Conservation (phyloP, 352 stramenopile species). For the Globisporangium acanthophoron region DNA sequence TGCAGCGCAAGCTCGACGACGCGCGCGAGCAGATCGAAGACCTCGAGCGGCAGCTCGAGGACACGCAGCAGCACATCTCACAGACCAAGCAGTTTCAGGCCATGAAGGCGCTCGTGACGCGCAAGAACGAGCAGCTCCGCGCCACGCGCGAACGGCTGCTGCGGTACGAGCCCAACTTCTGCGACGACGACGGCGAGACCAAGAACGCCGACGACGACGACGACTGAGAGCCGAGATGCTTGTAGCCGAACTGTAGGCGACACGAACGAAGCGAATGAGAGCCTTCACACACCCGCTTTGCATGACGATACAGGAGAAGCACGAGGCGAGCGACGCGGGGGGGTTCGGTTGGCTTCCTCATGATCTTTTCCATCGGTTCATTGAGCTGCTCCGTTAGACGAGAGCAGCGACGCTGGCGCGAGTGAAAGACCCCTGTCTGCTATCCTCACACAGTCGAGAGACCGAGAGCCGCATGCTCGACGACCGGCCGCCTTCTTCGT, state of each 20-base stretch:
- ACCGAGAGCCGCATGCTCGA: not conserved
- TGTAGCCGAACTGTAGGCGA: not conserved
- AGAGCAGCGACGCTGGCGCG: not conserved
- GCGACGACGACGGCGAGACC: conserved; percentile 34
- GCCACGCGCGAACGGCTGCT: conserved; percentile 59
- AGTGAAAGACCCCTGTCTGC: conserved; percentile 2
- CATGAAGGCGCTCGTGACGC: conserved; percentile 76
- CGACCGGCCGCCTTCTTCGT: not conserved
- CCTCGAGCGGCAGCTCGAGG: conserved; percentile 51
- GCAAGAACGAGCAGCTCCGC: conserved; percentile 80
- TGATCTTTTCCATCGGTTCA: conserved; percentile 3
- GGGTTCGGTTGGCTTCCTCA: conserved; percentile 1
- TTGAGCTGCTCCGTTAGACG: not conserved
- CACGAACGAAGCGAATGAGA: not conserved
- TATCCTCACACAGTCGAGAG: not conserved
- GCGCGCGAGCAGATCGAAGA: conserved; percentile 47
- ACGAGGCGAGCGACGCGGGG: not conserved
- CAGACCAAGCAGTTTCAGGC: conserved; percentile 81
- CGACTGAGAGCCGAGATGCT: conserved; percentile 12
- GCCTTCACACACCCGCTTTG: not conserved
- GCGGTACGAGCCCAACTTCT: conserved; percentile 68
- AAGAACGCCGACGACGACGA: conserved; percentile 45
- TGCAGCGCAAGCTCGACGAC: conserved; percentile 56
- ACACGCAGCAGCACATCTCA: conserved; percentile 58
- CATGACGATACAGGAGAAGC: not conserved